phyloP scores from a whole-genome alignment of 2,329 filamentous ascomycete species.

The Calonectria pseudoturangicola region DNA sequence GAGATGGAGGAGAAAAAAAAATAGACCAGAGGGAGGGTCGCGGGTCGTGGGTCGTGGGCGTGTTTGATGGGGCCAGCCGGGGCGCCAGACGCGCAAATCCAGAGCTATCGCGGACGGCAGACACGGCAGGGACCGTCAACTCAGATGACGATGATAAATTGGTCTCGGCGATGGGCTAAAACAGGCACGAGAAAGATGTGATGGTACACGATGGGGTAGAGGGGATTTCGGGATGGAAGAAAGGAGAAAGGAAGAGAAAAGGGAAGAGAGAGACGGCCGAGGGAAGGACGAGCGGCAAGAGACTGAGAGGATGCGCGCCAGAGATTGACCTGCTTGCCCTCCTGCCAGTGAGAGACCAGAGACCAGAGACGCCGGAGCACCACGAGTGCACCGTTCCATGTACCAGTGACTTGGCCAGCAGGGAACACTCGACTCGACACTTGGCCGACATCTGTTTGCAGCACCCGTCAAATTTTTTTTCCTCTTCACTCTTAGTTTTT shows the following conservation, averaged over 20 bases:
- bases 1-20: conserved; percentile 51
- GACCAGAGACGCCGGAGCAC: conserved; percentile 46
- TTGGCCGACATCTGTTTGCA: conserved; percentile 54
- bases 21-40: conserved; percentile 46
- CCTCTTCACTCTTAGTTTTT: conserved; percentile 43
- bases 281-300: conserved; percentile 48
- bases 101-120: conserved; percentile 46
- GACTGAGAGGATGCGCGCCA: conserved; percentile 44
- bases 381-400: conserved; percentile 35
- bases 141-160: conserved; percentile 32
- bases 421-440: conserved; percentile 48
- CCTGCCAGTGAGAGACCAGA: conserved; percentile 49
- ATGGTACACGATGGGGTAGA: conserved; percentile 49
- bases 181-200: conserved; percentile 24
- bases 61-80: conserved; percentile 53
- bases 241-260: conserved; percentile 49
- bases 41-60: conserved; percentile 38
- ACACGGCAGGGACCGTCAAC: conserved; percentile 33
- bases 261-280: conserved; percentile 49
- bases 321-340: conserved; percentile 38
- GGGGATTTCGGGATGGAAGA: conserved; percentile 46
- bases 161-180: conserved; percentile 31
- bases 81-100: conserved; percentile 55
- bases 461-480: conserved; percentile 46
- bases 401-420: conserved; percentile 50